Evolutionary conservation across 805 yeast genomes (phyloP).

Genomic region (Candida cerambycidarum): DNA sequence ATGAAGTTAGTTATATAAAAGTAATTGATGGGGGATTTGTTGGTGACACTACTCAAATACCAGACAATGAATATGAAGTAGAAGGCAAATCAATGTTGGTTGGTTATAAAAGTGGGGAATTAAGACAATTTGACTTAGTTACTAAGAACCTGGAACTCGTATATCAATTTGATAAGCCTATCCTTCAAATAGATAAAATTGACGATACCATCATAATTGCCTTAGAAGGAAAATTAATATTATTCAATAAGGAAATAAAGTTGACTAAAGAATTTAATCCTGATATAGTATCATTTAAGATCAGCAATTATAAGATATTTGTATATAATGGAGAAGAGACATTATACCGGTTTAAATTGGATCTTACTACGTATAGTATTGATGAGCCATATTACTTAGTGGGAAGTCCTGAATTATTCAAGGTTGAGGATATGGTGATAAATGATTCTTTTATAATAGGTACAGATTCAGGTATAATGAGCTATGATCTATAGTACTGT

Average conservation of each 20-base stretch:
- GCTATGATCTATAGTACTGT: not conserved
- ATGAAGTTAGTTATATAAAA: conserved; percentile 19
- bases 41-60: not conserved
- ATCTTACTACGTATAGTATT: conserved; percentile 7
- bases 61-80: conserved; percentile 45
- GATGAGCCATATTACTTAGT: conserved; percentile 17
- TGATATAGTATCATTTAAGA: conserved; percentile 4
- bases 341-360: conserved; percentile 16
- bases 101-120: conserved; percentile 41
- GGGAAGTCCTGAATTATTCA: conserved; percentile 26
- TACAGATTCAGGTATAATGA: conserved; percentile 12
- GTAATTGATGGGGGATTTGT: not conserved
- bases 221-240: conserved; percentile 11
- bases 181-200: conserved; percentile 15
- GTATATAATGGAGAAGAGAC: conserved; percentile 29
- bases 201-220: conserved; percentile 21
- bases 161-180: conserved; percentile 11
- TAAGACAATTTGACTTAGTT: conserved; percentile 23
- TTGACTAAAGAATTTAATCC: conserved; percentile 10
- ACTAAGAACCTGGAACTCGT: conserved; percentile 13
- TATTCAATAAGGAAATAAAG: not conserved
- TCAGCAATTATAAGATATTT: conserved; percentile 7
- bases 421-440: conserved; percentile 15
- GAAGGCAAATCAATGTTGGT: conserved; percentile 43
- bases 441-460: conserved; percentile 13